phyloP scores from a whole-genome alignment of 352 stramenopile species.

The Pythium utonaiense region DNA sequence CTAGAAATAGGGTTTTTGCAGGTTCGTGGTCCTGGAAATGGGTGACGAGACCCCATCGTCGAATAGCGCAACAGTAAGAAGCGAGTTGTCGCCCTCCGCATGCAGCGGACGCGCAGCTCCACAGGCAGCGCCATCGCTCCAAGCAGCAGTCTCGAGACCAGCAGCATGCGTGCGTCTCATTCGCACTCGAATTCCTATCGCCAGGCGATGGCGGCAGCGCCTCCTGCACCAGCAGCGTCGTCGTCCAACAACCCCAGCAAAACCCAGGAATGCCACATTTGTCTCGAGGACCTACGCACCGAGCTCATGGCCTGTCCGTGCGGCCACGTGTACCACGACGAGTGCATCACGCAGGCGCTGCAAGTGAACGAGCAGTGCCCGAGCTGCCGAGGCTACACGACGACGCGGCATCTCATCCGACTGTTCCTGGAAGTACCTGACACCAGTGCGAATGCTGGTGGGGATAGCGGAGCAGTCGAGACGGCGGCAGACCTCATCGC shows the following conservation, averaged over 20 bases:
- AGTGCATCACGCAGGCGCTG: slow-evolving; percentile 71
- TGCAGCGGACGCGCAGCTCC: slow-evolving; percentile 22
- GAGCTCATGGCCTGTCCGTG: slow-evolving; percentile 60
- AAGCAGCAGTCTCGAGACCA: slow-evolving; percentile 1
- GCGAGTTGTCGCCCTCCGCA: slow-evolving; percentile 1
- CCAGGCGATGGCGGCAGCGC: neutral
- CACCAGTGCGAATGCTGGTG: neutral
- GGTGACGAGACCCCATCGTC: neutral
- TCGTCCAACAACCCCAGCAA: slow-evolving; percentile 16
- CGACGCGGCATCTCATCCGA: slow-evolving; percentile 42
- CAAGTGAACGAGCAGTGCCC: slow-evolving; percentile 69
- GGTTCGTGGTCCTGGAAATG: neutral
- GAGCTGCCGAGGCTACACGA: slow-evolving; percentile 54
- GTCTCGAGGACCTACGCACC: slow-evolving; percentile 65
- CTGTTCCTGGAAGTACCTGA: slow-evolving; percentile 66
- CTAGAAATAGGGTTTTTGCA: too few relatives aligned
- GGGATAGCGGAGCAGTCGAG: neutral
- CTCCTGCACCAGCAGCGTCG: neutral
- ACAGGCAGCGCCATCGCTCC: neutral
- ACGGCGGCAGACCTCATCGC: neutral
- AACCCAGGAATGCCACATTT: slow-evolving; percentile 79
- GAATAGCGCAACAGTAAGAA: slow-evolving; percentile 3
- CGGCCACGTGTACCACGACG: slow-evolving; percentile 70
- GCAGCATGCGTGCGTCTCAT: neutral
- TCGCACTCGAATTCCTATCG: neutral